These are phyloP conservation scores for Xylaria acuta DNA, from an alignment of 495 filamentous ascomycete species.

Conservation along the genomic window DNA sequence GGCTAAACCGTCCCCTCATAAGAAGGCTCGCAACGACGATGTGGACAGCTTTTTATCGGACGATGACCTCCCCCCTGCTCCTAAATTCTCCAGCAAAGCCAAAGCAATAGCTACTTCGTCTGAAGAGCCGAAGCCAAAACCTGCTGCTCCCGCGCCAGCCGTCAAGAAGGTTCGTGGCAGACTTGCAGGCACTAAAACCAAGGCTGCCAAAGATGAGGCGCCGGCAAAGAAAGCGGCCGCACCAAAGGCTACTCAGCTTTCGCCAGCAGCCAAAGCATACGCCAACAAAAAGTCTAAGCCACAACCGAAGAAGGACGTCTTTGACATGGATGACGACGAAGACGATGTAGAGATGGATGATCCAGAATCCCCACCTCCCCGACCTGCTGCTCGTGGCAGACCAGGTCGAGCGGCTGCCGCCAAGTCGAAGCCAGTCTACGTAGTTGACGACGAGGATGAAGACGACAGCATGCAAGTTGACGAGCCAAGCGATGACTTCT, in stretches of 20 bases:
- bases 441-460: slow-evolving; percentile 52
- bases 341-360: slow-evolving; percentile 48
- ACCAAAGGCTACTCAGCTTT: slow-evolving; percentile 54
- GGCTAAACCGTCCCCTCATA: slow-evolving; percentile 46
- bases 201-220: slow-evolving; percentile 38
- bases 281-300: slow-evolving; percentile 68
- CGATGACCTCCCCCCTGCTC: slow-evolving; percentile 45
- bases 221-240: slow-evolving; percentile 45
- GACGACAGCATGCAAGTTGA: slow-evolving; percentile 33
- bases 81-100: slow-evolving; percentile 48
- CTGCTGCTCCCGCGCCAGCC: slow-evolving; percentile 45
- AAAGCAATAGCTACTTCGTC: slow-evolving; percentile 43
- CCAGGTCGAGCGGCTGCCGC: slow-evolving; percentile 52
- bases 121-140: slow-evolving; percentile 42
- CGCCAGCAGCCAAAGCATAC: slow-evolving; percentile 83
- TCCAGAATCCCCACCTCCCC: slow-evolving; percentile 48
- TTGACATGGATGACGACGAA: slow-evolving; percentile 54
- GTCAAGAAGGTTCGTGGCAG: slow-evolving; percentile 61
- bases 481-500: slow-evolving; percentile 36
- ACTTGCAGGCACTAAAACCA: slow-evolving; percentile 55
- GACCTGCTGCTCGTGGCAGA: slow-evolving; percentile 48
- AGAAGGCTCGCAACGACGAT: slow-evolving; percentile 62
- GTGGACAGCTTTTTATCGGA: slow-evolving; percentile 68
- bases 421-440: slow-evolving; percentile 42
- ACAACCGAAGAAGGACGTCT: slow-evolving; percentile 56